phyloP scores from a whole-genome alignment of 306 rosid species.

The Dalbergia oliveri region DNA sequence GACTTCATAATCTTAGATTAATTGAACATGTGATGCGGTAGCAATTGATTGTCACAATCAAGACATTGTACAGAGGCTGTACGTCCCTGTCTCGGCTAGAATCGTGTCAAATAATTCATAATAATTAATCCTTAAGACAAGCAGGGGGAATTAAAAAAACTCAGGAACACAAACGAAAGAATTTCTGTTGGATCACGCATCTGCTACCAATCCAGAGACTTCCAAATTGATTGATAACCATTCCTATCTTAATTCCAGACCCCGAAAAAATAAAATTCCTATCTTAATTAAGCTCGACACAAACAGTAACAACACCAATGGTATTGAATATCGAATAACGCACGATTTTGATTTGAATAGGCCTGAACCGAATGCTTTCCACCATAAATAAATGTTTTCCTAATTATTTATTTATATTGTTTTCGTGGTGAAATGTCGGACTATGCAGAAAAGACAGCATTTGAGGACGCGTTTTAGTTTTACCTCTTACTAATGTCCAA shows the following conservation, averaged over 20 bases:
- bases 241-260: background rate
- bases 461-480: background rate
- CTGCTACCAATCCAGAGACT: background rate
- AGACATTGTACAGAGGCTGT: background rate
- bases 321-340: background rate
- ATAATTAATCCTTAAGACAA: background rate
- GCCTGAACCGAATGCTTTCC: background rate
- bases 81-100: background rate
- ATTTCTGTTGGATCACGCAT: constrained; percentile 3
- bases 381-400: background rate
- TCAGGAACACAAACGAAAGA: background rate
- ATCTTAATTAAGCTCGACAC: background rate
- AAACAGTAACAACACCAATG: background rate
- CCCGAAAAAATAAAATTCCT: too few relatives aligned
- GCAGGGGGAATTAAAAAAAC: background rate
- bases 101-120: constrained; percentile 16
- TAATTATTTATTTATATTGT: background rate
- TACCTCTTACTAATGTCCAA: background rate
- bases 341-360: constrained; percentile 27
- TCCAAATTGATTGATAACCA: background rate
- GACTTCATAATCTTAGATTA: background rate
- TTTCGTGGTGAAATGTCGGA: background rate
- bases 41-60: background rate
- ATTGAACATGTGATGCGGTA: background rate
- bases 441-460: too few relatives aligned